Conservation (phyloP, 257 asterid species). For the Asclepias syriaca region DNA sequence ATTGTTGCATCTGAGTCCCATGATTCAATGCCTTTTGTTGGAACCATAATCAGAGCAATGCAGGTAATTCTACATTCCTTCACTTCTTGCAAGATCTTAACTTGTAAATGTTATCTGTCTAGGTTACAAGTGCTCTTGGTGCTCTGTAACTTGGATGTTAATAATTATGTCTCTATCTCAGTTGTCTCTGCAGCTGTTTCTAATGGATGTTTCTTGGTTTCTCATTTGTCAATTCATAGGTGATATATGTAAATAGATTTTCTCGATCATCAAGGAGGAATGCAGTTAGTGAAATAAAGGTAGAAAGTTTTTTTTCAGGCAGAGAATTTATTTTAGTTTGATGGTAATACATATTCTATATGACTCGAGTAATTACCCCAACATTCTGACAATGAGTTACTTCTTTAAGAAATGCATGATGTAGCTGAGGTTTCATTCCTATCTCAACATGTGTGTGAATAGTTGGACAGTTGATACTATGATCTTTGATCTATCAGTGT, state of each 20-base stretch:
- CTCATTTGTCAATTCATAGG: constrained; percentile 40
- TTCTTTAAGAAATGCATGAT: background rate
- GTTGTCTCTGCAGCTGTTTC: background rate
- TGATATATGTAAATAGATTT: constrained; percentile 89
- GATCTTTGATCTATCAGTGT: background rate
- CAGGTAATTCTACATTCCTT: constrained; percentile 51
- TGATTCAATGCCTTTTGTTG: constrained; percentile 96
- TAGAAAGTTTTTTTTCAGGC: constrained; percentile 33
- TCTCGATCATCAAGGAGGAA: constrained; percentile 81
- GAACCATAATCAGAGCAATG: constrained; percentile 98
- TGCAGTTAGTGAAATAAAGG: constrained; percentile 95
- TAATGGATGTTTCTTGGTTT: background rate
- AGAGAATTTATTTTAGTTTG: constrained; percentile 8
- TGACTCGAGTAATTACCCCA: background rate
- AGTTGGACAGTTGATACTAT: background rate
- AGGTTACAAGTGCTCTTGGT: background rate
- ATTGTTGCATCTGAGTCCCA: constrained; percentile 91
- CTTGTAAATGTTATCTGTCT: constrained; percentile 5
- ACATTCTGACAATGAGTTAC: background rate
- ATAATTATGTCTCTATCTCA: background rate
- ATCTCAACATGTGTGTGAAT: background rate
- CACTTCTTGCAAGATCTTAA: constrained; percentile 1
- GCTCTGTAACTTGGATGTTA: constrained; percentile 1
- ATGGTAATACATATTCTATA: constrained; percentile 1
- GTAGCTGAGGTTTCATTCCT: background rate